Evolutionary conservation across 805 yeast genomes (phyloP), one percentile per base, ranked within the genome.

Genomic region (Clavispora santaluciae): DNA sequence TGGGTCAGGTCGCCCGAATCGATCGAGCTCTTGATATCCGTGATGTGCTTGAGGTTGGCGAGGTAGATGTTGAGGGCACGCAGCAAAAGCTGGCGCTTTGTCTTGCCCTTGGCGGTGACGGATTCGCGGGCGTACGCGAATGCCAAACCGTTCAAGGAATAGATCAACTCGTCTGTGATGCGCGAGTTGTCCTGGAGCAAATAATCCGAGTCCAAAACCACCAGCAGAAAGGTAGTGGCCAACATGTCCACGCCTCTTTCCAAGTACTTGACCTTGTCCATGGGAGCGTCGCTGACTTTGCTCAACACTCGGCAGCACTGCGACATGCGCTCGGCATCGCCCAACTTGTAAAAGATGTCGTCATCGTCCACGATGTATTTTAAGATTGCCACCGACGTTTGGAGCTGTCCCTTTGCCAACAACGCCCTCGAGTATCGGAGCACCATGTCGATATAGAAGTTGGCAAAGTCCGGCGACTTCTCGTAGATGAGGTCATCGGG

Each of bases 371-470:
- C 60, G 21, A 69, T 53, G 16, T 51, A 49, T 28, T 47, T 43
- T 35, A 69, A 53, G 25, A 63, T 54, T 22, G 44, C 39, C 16
- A 65, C 48, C 2, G 71, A 56, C 2, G 54, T 48, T n/a, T 60
- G 54, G 21, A 60, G 50, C 43, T 64, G 53, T 22, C 72, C 72
- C 41, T 68, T 67, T 18, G 74, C 71, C 25, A 69, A 54, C 25
- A 69, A 51, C 13, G 73, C 64, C 40, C 58, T 59, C 28, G 71
- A 61, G 50, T 69, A 69, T 22, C 75, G 51, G 35, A 67, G 53
- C 23, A 68, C 63, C 25, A 69, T 65, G 46, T 69, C 73, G 33
- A 68, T 59, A 45, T 69, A 69, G 53, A 69, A 69, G 51, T 69
- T 68, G 23, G 72, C 56, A 45, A 68, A 65, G 10, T 45, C 53